Evolutionary conservation across 805 yeast genomes (phyloP), one percentile per base, ranked within the genome.

Genomic region (Clavispora asparagi): DNA sequence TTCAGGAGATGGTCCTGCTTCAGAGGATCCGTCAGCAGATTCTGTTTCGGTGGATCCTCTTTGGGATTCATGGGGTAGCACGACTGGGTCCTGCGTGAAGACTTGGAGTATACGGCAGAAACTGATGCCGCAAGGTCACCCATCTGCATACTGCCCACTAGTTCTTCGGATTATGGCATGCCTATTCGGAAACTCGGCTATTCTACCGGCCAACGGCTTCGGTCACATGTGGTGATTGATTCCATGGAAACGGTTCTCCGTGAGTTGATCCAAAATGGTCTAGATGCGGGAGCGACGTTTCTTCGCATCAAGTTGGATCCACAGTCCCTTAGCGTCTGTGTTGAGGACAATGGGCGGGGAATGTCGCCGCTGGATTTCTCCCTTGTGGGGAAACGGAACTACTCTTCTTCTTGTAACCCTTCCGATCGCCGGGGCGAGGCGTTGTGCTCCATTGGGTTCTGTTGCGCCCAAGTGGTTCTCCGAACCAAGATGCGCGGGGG

Each of bases 291-390:
- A 0, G 79, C 88, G 0, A 54, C 62, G 1, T 44, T 49, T 3
- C 58, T 80, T 6, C 28, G 50, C 3, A 63, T 81, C 2, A 47
- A 56, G 8, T 28, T 68, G 3, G 74, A 74, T 47, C 53, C 67
- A 4, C 43, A 55, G 0, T 53, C 64, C 1, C 52, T 75, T 7
- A 57, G 65, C 19, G 55, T 74, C 11, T 51, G 53, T 5, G 82
- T 87, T 0, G 49, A 50, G 1, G 97, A 91, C 61, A 71, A 91
- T 60, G 97, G 97, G 0, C 26, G 17, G 2, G 97, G 97, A 0
- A 78, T 91, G 2, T 46, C 52, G 5, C 70, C 73, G 0, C 68
- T 56, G 0, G 83, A 82, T 40, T 56, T 86, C 41, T 63, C 55
- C 0, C 35, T 53, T 1, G 57, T 85, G 1, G 89, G 85, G 0